These are phyloP conservation scores for Apiospora phragmitis DNA, from an alignment of 2,329 filamentous ascomycete genomes.

Conservation along the genomic window DNA sequence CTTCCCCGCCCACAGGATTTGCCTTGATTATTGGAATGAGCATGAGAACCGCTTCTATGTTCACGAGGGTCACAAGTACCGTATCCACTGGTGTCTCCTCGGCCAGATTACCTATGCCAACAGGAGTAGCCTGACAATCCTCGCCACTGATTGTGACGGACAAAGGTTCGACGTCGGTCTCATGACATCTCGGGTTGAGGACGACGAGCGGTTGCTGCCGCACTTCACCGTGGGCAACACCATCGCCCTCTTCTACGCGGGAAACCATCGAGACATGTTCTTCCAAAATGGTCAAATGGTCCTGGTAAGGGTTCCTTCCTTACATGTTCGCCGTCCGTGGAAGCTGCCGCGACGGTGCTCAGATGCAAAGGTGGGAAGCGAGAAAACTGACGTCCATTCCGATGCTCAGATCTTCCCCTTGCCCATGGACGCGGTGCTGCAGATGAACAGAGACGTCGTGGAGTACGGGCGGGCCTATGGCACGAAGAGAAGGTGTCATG, in stretches of 20 bases:
- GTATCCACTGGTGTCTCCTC: conserved; percentile 21
- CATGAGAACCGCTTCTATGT: conserved; percentile 14
- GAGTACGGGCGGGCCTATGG: conserved; percentile 12
- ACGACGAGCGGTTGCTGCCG: conserved; percentile 19
- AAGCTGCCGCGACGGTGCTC: too few relatives aligned
- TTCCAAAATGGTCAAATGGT: not conserved
- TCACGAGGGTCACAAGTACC: not conserved
- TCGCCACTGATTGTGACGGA: conserved; percentile 20
- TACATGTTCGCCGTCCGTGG: too few relatives aligned
- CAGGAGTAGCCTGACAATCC: conserved; percentile 17
- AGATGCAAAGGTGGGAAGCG: too few relatives aligned
- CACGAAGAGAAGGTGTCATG: conserved; percentile 19
- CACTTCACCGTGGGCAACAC: conserved; percentile 23
- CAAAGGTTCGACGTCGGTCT: conserved; percentile 18
- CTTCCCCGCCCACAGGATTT: conserved; percentile 19
- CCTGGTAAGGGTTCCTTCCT: conserved; percentile 11
- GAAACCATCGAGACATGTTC: too few relatives aligned
- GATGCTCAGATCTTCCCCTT: conserved; percentile 21
- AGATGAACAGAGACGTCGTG: conserved; percentile 22
- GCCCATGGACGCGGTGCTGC: conserved; percentile 15
- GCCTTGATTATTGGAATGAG: not conserved
- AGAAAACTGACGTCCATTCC: not conserved
- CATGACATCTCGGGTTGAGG: conserved; percentile 13
- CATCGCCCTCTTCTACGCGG: conserved; percentile 24
- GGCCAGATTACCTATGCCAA: conserved; percentile 34